phyloP scores from a whole-genome alignment of 331 rosid species.

The Erythrophleum ivorense region DNA sequence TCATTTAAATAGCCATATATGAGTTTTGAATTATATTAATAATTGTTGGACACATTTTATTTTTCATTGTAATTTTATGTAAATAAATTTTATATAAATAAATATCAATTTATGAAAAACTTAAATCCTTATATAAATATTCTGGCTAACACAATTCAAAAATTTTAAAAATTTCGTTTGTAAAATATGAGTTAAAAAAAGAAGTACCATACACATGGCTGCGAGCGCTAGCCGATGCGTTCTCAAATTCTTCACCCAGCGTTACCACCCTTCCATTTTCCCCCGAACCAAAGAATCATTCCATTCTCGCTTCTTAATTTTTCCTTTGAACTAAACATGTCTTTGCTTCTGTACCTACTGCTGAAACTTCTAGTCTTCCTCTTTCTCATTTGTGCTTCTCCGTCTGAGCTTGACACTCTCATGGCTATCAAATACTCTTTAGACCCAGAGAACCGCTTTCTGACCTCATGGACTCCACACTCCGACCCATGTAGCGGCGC shows the following conservation, averaged over 20 bases:
- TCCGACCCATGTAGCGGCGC: slow-evolving; percentile 69
- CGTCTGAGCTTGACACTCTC: slow-evolving; percentile 62
- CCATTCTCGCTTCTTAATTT: neutral
- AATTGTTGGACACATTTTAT: no score
- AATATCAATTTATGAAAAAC: no score
- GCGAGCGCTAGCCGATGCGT: neutral
- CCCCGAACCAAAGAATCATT: neutral
- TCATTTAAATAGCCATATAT: no score
- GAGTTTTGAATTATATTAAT: no score
- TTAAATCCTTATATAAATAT: no score
- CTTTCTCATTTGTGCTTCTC: slow-evolving; percentile 2
- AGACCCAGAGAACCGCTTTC: slow-evolving; percentile 68
- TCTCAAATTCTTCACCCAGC: neutral
- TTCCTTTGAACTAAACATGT: slow-evolving; percentile 37
- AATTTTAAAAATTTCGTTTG: no score
- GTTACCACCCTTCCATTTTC: neutral
- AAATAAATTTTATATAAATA: no score
- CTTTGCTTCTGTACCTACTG: slow-evolving; percentile 20
- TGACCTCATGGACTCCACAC: slow-evolving; percentile 70
- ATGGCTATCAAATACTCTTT: slow-evolving; percentile 70
- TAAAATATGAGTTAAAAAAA: neutral
- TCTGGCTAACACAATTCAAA: no score
- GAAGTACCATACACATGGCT: neutral
- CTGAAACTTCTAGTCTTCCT: neutral
- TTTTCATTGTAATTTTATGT: no score